Conservation (phyloP, 2,329 filamentous ascomycete genomes). For the Verticillium tricorpus region DNA sequence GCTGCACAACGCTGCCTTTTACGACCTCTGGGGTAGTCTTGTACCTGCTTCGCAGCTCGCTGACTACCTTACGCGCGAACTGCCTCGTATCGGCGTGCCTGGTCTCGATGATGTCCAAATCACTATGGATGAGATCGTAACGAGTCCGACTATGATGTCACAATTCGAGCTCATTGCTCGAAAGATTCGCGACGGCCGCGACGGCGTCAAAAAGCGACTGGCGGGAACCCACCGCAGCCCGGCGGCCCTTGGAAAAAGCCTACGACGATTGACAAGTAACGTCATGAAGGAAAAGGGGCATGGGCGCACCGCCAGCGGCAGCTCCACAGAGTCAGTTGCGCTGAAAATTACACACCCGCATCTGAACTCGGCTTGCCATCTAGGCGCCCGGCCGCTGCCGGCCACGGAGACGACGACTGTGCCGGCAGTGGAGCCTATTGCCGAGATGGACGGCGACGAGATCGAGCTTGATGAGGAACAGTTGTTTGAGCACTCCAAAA, state of each 20-base stretch:
- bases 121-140: slow-evolving; percentile 43
- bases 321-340: slow-evolving; percentile 1
- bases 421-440: slow-evolving; percentile 4
- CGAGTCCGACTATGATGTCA: slow-evolving; percentile 42
- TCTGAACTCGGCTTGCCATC: background rate
- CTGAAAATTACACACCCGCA: background rate
- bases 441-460: slow-evolving; percentile 6
- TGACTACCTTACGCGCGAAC: slow-evolving; percentile 35
- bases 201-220: slow-evolving; percentile 7
- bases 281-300: background rate
- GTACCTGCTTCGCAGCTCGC: slow-evolving; percentile 44
- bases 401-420: background rate
- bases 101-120: slow-evolving; percentile 34
- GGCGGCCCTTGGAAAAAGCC: slow-evolving; percentile 6
- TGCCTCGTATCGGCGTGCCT: slow-evolving; percentile 30
- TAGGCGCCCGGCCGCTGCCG: background rate
- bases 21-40: slow-evolving; percentile 44
- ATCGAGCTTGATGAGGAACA: background rate
- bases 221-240: slow-evolving; percentile 15
- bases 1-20: slow-evolving; percentile 43
- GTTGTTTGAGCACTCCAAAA: slow-evolving; percentile 1
- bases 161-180: slow-evolving; percentile 40
- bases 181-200: slow-evolving; percentile 12
- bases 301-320: slow-evolving; percentile 2
- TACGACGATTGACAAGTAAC: slow-evolving; percentile 7